These are phyloP conservation scores for Scheffersomyces lignosus DNA, from an alignment of 805 yeast species.

Conservation along the genomic window DNA sequence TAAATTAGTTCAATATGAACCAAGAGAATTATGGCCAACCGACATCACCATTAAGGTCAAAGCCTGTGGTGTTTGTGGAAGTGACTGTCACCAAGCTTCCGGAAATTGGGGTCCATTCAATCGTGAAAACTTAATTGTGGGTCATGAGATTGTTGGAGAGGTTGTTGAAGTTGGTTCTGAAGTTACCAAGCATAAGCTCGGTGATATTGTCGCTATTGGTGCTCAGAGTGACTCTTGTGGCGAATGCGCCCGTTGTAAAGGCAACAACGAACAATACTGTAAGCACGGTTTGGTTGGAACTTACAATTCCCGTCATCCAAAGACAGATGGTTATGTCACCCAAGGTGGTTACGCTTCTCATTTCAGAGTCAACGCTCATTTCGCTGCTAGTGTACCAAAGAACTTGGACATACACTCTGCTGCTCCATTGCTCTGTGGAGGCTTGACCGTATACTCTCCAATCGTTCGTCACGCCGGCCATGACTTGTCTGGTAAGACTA, in stretches of 20 bases:
- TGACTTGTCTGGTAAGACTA: constrained; percentile 38
- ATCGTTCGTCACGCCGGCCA: constrained; percentile 42
- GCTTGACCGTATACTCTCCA: constrained; percentile 55
- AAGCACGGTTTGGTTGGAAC: constrained; percentile 46
- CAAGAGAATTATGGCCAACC: constrained; percentile 23
- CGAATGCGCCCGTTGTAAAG: constrained; percentile 54
- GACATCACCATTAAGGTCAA: constrained; percentile 61
- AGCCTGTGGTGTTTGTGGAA: constrained; percentile 64
- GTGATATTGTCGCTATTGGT: constrained; percentile 80
- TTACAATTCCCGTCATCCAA: constrained; percentile 43
- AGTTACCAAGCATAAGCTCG: constrained; percentile 52
- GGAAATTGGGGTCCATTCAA: constrained; percentile 50
- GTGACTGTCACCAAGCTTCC: constrained; percentile 52
- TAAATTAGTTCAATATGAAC: constrained; percentile 28
- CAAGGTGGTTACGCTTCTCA: constrained; percentile 56
- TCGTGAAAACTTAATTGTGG: constrained; percentile 40
- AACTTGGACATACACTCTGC: constrained; percentile 38
- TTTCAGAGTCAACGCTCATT: constrained; percentile 42
- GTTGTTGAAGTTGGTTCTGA: constrained; percentile 58
- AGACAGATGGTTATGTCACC: constrained; percentile 28
- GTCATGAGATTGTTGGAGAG: constrained; percentile 66
- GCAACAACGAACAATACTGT: constrained; percentile 51
- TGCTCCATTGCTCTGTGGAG: constrained; percentile 60
- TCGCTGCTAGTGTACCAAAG: constrained; percentile 51
- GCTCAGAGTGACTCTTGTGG: constrained; percentile 65